Conservation (phyloP, 2,329 filamentous ascomycete species). For the Xylogone sp. region DNA sequence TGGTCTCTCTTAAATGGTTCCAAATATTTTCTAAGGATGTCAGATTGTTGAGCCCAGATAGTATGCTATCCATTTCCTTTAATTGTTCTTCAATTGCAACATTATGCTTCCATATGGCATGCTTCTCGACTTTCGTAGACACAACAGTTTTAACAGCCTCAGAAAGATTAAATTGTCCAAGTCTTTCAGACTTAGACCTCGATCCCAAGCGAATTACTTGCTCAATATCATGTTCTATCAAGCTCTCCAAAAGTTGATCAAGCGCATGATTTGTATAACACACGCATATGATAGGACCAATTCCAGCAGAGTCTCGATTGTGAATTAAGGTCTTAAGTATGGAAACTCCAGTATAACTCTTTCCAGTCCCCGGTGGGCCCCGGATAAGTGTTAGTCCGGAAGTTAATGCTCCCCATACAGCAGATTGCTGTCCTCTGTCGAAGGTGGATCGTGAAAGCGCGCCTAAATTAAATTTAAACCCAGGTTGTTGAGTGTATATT, state of each 20-base stretch:
- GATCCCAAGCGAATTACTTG: conserved; percentile 49
- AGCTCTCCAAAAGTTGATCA: conserved; percentile 54
- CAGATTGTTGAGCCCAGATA: conserved; percentile 17
- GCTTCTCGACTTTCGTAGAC: conserved; percentile 17
- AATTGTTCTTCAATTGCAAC: conserved; percentile 13
- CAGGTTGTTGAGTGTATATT: conserved; percentile 42
- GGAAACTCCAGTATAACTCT: conserved; percentile 65
- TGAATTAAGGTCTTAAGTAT: conserved; percentile 51
- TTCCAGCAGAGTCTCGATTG: conserved; percentile 34
- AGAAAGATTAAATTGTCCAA: conserved; percentile 3
- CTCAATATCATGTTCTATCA: conserved; percentile 39
- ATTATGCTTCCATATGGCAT: conserved; percentile 17
- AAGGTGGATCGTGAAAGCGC: conserved; percentile 32
- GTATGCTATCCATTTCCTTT: conserved; percentile 14
- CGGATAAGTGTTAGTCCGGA: conserved; percentile 59
- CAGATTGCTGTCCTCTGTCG: conserved; percentile 47
- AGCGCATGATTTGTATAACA: conserved; percentile 64
- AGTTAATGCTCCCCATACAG: conserved; percentile 49
- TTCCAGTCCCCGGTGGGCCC: conserved; percentile 67
- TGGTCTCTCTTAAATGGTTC: conserved; percentile 12
- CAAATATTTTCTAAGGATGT: conserved; percentile 17
- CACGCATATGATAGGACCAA: conserved; percentile 53
- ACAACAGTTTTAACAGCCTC: conserved; percentile 9
- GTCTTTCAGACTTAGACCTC: conserved; percentile 39
- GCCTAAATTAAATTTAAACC: conserved; percentile 46